Evolutionary conservation across 2,329 filamentous ascomycete species (phyloP), one percentile per base, ranked within the genome.

Genomic region (Cadophora malorum): DNA sequence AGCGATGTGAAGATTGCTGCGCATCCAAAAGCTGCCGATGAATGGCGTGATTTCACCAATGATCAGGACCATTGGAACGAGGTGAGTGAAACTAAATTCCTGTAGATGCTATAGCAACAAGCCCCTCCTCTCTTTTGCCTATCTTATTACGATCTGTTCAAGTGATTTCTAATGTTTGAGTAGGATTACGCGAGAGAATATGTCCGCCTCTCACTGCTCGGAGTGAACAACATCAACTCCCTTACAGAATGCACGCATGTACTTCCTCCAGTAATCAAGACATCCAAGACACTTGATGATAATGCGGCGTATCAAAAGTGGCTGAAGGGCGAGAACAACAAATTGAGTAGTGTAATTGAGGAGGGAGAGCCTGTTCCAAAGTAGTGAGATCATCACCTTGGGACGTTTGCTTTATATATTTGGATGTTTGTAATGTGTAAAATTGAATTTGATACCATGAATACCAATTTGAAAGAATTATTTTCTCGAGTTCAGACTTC

Each of bases 181-280:
- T 33, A 83, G 80, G 84, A 83, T 56, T 88, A 85, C 65, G 80
- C 84, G 1, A 79, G 79, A 47, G 85, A 83, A 12, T 87, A 87
- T 71, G 80, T 86, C 52, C 83, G 85, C 25, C 78, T 88, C 47
- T 84, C 81, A 33, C 77, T 88, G 1, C 81, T 88, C 10, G 86
- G 85, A 3, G 84, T 87, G 12, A 81, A 84, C 72, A 86, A 86
- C 73, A 83, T 88, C 75, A 87, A 87, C 74, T 76, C 79, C 28
- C 77, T 88, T 50, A 84, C 81, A 14, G 85, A 87, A 70, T 88
- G 85, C 79, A 85, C 83, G 14, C 81, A 83, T 71, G 83, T 83
- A 3, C 76, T 87, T 12, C 85, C 82, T 12, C 52, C 16, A 9
- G 16, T 14, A 31, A 55, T 55, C 52, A 10, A 28, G 25, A 55